phyloP scores from a whole-genome alignment of 441 rosid genomes.

The Adansonia grandidieri region DNA sequence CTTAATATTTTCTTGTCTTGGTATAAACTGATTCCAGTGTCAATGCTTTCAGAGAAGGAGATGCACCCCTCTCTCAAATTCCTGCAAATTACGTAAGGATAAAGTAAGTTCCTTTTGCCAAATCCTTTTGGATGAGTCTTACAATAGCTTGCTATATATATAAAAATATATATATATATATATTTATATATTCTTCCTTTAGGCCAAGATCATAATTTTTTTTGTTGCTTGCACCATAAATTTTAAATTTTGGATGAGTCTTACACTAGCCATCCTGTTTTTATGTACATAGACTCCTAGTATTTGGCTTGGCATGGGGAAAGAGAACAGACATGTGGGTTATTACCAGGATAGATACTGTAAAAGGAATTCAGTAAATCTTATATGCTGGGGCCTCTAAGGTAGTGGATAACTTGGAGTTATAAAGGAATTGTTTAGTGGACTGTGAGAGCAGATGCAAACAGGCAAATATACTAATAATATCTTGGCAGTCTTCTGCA shows the following conservation, averaged over 20 bases:
- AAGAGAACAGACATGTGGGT: background rate
- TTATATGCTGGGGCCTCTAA: background rate
- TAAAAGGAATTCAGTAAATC: background rate
- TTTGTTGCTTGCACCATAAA: background rate
- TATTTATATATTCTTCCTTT: background rate
- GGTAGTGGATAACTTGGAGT: slow-evolving; percentile 6
- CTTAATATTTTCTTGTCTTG: slow-evolving; percentile 15
- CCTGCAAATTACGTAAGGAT: slow-evolving; percentile 59
- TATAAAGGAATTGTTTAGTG: background rate
- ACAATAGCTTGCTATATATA: background rate
- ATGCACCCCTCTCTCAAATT: slow-evolving; percentile 61
- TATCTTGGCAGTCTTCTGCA: background rate
- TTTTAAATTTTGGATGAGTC: background rate
- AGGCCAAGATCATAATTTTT: background rate
- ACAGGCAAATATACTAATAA: background rate
- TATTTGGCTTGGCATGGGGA: background rate
- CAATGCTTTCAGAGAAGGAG: slow-evolving; percentile 57
- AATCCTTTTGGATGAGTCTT: background rate
- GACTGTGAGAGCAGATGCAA: background rate
- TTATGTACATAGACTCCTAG: background rate
- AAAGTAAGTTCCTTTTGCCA: slow-evolving; percentile 43
- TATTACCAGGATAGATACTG: background rate
- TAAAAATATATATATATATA: too few relatives aligned
- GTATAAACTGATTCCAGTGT: slow-evolving; percentile 23
- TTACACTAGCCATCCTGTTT: background rate